phyloP scores from a whole-genome alignment of 2,329 filamentous ascomycete genomes.

The Cadophora sp. region DNA sequence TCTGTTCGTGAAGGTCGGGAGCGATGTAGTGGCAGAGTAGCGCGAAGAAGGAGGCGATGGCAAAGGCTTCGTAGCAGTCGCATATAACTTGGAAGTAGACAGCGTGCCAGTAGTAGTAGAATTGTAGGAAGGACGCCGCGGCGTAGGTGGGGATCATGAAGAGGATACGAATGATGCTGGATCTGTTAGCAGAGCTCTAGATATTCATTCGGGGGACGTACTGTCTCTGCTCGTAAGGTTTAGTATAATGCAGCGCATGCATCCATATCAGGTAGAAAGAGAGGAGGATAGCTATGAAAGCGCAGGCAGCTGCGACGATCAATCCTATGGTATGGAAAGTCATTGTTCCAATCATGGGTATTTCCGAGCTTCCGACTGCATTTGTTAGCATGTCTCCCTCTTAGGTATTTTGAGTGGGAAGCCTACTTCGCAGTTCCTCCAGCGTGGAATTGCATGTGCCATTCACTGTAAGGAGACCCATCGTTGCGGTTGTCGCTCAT shows the following conservation, averaged over 20 bases:
- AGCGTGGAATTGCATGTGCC: constrained; percentile 46
- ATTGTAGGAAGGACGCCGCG: constrained; percentile 74
- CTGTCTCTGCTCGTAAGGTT: constrained; percentile 65
- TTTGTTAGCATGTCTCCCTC: constrained; percentile 30
- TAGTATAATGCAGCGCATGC: constrained; percentile 67
- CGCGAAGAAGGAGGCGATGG: constrained; percentile 86
- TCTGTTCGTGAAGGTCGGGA: constrained; percentile 79
- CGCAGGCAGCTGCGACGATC: constrained; percentile 56
- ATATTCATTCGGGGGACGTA: constrained; percentile 39
- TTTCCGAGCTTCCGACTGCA: constrained; percentile 50
- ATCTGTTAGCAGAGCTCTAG: constrained; percentile 23
- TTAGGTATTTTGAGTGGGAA: not conserved
- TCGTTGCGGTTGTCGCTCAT: constrained; percentile 37
- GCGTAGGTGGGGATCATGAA: constrained; percentile 88
- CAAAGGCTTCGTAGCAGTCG: constrained; percentile 89
- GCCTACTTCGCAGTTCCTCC: constrained; percentile 47
- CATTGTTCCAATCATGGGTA: constrained; percentile 53
- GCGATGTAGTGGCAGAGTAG: constrained; percentile 83
- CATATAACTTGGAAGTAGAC: constrained; percentile 83
- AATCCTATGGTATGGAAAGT: constrained; percentile 63
- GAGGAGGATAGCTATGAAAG: constrained; percentile 57
- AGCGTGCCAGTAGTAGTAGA: constrained; percentile 76
- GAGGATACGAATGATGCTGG: constrained; percentile 80
- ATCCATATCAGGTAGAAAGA: constrained; percentile 64
- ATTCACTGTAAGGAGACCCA: constrained; percentile 37